phyloP scores from a whole-genome alignment of 805 yeast genomes.

The Ogataea trehalophila region DNA sequence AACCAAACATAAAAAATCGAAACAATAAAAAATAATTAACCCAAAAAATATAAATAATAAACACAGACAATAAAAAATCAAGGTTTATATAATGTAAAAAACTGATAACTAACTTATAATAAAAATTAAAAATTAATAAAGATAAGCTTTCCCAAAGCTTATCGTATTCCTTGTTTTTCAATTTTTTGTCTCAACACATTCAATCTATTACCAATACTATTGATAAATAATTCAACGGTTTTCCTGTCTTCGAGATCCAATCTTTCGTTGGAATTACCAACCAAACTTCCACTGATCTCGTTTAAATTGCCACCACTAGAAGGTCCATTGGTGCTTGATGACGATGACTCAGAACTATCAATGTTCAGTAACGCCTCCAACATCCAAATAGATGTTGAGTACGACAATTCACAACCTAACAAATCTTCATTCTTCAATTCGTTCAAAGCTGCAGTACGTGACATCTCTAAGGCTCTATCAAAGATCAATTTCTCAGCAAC shows the following conservation, averaged over 20 bases:
- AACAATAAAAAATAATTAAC: background rate
- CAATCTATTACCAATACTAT: conserved; percentile 76
- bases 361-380: conserved; percentile 73
- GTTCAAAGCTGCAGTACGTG: conserved; percentile 84
- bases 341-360: conserved; percentile 4
- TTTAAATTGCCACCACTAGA: conserved; percentile 25
- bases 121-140: background rate
- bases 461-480: conserved; percentile 90
- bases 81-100: background rate
- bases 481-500: conserved; percentile 83
- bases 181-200: conserved; percentile 64
- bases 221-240: conserved; percentile 76
- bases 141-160: background rate
- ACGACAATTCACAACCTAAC: conserved; percentile 77
- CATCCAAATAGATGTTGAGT: conserved; percentile 95
- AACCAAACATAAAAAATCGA: background rate
- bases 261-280: conserved; percentile 30
- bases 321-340: no score
- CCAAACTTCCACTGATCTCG: conserved; percentile 10
- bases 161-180: conserved; percentile 21
- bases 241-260: conserved; percentile 69
- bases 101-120: background rate
- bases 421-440: conserved; percentile 75
- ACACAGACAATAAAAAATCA: background rate
- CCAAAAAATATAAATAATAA: background rate